Evolutionary conservation across 164 flowering plant genomes (phyloP).

Genomic region (Sextonia rubra): DNA sequence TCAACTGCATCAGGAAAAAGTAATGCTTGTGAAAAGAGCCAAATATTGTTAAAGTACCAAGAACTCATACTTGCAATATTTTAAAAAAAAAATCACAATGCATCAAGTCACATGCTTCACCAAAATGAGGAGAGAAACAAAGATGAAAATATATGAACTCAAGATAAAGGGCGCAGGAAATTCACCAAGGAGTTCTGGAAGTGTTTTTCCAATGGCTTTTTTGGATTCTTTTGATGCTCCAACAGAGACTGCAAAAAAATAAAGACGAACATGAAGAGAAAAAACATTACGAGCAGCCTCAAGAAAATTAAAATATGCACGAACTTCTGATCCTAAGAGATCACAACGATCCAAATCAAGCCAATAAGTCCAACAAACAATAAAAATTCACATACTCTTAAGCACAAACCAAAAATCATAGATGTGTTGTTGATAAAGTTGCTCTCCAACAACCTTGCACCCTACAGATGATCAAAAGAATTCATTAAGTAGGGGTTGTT

Average conservation of each 20-base stretch:
- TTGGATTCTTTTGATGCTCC: conserved; percentile 88
- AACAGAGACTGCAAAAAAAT: conserved; percentile 53
- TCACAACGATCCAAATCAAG: neutral
- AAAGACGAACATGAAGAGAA: neutral
- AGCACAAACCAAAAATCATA: conserved; percentile 85
- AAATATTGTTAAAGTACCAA: neutral
- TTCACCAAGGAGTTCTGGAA: conserved; percentile 76
- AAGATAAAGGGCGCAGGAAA: conserved; percentile 7
- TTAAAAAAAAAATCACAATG: neutral
- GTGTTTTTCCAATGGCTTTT: conserved; percentile 76
- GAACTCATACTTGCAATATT: neutral
- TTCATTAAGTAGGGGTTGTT: neutral
- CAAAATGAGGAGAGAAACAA: neutral
- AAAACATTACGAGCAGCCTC: neutral
- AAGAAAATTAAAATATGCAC: neutral
- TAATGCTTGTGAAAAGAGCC: neutral
- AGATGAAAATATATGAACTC: neutral
- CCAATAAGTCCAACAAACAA: neutral
- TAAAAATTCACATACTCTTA: conserved; percentile 51
- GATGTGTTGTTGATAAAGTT: conserved; percentile 94
- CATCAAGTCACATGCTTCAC: neutral
- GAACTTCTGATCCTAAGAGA: neutral
- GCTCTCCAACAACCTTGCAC: conserved; percentile 72
- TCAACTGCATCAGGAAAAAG: conserved; percentile 43
- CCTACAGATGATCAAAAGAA: conserved; percentile 39